phyloP scores from a whole-genome alignment of 495 filamentous ascomycete genomes.

The Lindgomyces ingoldianus region DNA sequence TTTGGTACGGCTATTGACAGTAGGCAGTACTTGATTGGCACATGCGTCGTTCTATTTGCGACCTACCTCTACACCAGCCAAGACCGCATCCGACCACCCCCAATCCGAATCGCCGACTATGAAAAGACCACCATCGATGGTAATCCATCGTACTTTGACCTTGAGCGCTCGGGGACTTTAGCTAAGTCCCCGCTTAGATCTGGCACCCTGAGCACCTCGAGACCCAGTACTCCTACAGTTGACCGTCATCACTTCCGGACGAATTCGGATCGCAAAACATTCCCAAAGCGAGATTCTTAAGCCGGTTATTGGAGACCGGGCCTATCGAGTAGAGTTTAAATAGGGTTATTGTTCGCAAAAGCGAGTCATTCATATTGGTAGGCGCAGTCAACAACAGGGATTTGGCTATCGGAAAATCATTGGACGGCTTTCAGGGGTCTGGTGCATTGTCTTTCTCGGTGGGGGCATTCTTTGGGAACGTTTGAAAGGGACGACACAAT shows the following conservation, averaged over 20 bases:
- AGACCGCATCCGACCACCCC: constrained; percentile 58
- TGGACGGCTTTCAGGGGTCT: too few relatives aligned
- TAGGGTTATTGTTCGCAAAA: background rate
- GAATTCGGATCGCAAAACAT: constrained; percentile 42
- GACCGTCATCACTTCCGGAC: constrained; percentile 37
- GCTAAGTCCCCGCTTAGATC: constrained; percentile 53
- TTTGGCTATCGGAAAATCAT: too few relatives aligned
- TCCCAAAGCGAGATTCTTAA: constrained; percentile 35
- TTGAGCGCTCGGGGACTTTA: constrained; percentile 49
- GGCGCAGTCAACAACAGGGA: background rate
- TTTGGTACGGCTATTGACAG: background rate
- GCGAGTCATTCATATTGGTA: background rate
- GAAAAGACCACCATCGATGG: constrained; percentile 65
- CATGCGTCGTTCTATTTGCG: constrained; percentile 70
- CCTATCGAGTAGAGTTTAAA: background rate
- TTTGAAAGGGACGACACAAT: too few relatives aligned
- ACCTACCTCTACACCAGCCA: constrained; percentile 78
- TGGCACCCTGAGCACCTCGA: constrained; percentile 62
- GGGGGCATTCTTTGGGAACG: too few relatives aligned
- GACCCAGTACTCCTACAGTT: constrained; percentile 62
- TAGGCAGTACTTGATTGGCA: constrained; percentile 77
- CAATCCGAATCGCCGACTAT: constrained; percentile 72
- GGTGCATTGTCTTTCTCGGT: too few relatives aligned
- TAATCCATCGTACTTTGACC: constrained; percentile 55
- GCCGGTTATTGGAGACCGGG: too few relatives aligned